Evolutionary conservation across 1,139 yeast genomes (phyloP), one percentile per base, ranked within the genome.

Genomic region (Lodderomyces jiufengensis): DNA sequence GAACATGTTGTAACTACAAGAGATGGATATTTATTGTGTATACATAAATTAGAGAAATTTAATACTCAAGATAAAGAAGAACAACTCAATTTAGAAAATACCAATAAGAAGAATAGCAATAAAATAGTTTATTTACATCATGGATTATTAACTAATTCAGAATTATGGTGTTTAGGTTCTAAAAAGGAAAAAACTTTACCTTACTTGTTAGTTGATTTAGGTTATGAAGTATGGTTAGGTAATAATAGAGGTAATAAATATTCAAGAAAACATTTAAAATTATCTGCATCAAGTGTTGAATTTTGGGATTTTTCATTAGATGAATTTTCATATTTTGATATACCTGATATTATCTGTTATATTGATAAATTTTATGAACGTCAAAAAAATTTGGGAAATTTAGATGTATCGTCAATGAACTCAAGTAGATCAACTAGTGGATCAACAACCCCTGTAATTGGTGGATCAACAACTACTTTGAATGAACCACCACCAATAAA

Each of bases 261-360:
- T 42, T 59, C 65, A 3, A 69, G 79, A 25, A 62, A 62, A 33
- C 68, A 62, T 43, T 43, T 60, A 33, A 56, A 54, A 37, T 37
- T 54, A 24, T 51, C 63, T 8, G 73, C 81, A 1, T 56, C 62
- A 10, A 72, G 73, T 11, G 46, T 56, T 2, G 64, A 67, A 38
- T 87, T 84, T 57, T 87, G 96, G 96, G 77, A 86, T 57, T 87
- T 84, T 49, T 80, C 90, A 16, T 70, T 87, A 34, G 96, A 87
- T 58, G 95, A 87, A 54, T 84, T 83, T 59, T 94, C 95, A 3
- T 59, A 82, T 43, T 83, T 73, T 51, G 96, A 87, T 54, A 84
- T 87, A 29, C 95, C 95, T 2, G 78, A 81, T 46, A 70, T 83
- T 5, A 70, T 87, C 10, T 74, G 76, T 45, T 84, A 84, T 54